Conservation (phyloP, 768 basidiomycete species). For the Boletus rubropictus region DNA sequence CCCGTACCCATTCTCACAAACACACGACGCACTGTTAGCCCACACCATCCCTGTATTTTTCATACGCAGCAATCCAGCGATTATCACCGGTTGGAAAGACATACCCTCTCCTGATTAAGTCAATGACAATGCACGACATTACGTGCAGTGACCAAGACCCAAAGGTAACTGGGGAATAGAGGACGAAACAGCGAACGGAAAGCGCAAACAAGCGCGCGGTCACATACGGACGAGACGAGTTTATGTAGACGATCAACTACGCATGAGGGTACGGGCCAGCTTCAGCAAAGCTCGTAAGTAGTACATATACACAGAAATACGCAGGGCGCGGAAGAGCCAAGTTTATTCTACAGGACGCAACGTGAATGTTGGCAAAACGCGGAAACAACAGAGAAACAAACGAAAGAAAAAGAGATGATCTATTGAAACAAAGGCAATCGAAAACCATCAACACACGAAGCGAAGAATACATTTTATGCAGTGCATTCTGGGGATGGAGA, state of each 20-base stretch:
- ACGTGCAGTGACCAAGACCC: background rate
- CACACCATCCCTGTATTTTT: background rate
- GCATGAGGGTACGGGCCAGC: conserved; percentile 19
- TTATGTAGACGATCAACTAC: conserved; percentile 12
- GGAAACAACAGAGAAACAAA: conserved; percentile 7
- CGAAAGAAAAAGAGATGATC: conserved; percentile 3
- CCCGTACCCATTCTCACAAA: background rate
- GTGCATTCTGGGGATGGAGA: conserved; percentile 1
- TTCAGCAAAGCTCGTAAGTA: conserved; percentile 1
- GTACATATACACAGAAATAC: conserved; percentile 32
- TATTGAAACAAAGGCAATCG: conserved; percentile 25
- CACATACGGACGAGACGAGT: conserved; percentile 6
- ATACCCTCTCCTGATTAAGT: background rate
- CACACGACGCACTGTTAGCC: background rate
- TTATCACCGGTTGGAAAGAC: background rate
- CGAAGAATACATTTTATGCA: conserved; percentile 25
- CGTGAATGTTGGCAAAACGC: conserved; percentile 3
- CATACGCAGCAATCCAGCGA: too few relatives aligned
- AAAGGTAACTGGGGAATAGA: background rate
- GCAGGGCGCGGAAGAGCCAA: conserved; percentile 10
- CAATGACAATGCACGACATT: background rate
- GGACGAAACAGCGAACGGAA: conserved; percentile 6
- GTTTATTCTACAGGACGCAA: conserved; percentile 23
- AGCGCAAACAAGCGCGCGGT: conserved; percentile 9
- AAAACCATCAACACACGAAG: conserved; percentile 11